Base-by-base conservation (phyloP, 495 filamentous ascomycete species). In the Platismatia glauca region DNA sequence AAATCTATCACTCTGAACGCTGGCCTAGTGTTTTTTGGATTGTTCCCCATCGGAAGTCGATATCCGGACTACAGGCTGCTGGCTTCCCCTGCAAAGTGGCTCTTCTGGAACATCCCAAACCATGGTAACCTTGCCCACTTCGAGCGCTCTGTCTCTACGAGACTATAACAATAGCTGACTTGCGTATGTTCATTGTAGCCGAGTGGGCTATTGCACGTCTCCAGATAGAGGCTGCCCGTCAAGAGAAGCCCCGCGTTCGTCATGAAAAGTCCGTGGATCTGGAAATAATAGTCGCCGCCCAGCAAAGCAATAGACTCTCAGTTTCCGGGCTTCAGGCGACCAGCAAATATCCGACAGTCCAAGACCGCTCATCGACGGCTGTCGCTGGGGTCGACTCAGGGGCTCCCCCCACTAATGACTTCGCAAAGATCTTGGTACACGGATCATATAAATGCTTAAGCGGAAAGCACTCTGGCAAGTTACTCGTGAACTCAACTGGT, bases 41-140 rank as follows among this genome's bases (percentile, higher is more conserved):
- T 68, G 57, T 73, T 70, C 50, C 73, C 74, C 6, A 68, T 77
- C 31, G 61, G 69, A 9, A 72, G 67, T 31, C 69, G 66, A 18
- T 72, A 69, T 48, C 73, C 73, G 13, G 59, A 70, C 29, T 78
- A 76, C 46, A 68, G 74, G 1, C 68, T 72, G 18, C 50, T 76
- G 0, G 72, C 70, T 13, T 73, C 71, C 4, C 72, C 70, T 1
- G 43, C 70, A 22, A 72, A 72, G 56, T 74, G 72, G 65, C 35
- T 71, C 6, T 67, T 77, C 62, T 77, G 76, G 71, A 63, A 71
- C 39, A 68, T 72, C 31, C 72, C 69, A 15, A 73, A 67, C 9
- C 67, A 72, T 52, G 61, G 67, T 61, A 58, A 70, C 55, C 29
- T 29, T 24, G 29, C 39, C 56, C 18, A 16, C 38, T 43, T 29